Percentiles rank a stretch among this genome's conserved stretches.
Evolutionary conservation across 345 rosid species (phyloP).

Genomic region (Mallotus nudiflorus): DNA sequence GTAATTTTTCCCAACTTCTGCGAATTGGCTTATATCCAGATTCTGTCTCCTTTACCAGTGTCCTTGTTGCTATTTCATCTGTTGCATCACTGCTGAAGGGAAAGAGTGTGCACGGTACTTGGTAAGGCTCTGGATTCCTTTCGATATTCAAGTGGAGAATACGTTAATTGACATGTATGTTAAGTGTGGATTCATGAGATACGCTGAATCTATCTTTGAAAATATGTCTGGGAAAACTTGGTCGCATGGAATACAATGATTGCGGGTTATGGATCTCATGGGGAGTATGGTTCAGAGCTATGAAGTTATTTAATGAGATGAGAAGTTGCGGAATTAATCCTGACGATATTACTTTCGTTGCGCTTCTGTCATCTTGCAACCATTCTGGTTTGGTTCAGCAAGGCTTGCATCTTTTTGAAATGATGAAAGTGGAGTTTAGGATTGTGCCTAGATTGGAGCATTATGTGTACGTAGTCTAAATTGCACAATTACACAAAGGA

Average conservation of each 20-base stretch:
- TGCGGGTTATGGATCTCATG: slow-evolving; percentile 75
- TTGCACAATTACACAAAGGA: slow-evolving; percentile 4
- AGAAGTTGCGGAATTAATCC: slow-evolving; percentile 48
- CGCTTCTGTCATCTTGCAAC: slow-evolving; percentile 74
- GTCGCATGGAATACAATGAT: slow-evolving; percentile 82
- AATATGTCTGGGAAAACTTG: slow-evolving; percentile 49
- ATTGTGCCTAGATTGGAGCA: slow-evolving; percentile 64
- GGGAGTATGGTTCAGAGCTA: slow-evolving; percentile 51
- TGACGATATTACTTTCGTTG: slow-evolving; percentile 67
- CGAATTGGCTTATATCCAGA: slow-evolving; percentile 53
- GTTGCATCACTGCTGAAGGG: slow-evolving; percentile 62
- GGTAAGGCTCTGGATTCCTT: slow-evolving; percentile 40
- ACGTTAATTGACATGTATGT: slow-evolving; percentile 79
- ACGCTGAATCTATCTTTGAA: slow-evolving; percentile 51
- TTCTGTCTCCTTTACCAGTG: slow-evolving; percentile 60
- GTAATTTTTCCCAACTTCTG: slow-evolving; percentile 43
- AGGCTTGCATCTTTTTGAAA: slow-evolving; percentile 52
- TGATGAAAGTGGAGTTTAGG: slow-evolving; percentile 50
- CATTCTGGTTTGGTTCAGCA: slow-evolving; percentile 70
- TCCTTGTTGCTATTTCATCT: slow-evolving; percentile 68
- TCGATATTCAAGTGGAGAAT: slow-evolving; percentile 60
- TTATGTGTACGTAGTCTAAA: slow-evolving; percentile 57
- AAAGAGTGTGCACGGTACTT: slow-evolving; percentile 63
- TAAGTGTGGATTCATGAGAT: slow-evolving; percentile 65
- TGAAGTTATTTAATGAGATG: slow-evolving; percentile 58